Percentiles rank a stretch among this genome's conserved stretches.
phyloP scores from a whole-genome alignment of 768 basidiomycete genomes.

The Serendipita sp. region DNA sequence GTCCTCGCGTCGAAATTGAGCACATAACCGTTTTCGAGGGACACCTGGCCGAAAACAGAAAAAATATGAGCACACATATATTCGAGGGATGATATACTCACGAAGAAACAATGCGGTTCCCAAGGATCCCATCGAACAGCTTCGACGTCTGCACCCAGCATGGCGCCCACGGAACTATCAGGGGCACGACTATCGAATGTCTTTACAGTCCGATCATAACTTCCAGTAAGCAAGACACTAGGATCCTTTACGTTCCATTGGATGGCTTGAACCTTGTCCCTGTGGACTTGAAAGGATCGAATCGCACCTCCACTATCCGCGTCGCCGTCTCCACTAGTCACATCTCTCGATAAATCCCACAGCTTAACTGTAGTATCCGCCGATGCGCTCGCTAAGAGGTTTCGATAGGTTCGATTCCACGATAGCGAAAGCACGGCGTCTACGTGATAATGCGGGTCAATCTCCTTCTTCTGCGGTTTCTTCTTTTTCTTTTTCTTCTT shows the following conservation, averaged over 20 bases:
- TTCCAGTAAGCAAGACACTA: slow-evolving; percentile 79
- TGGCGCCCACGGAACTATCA: slow-evolving; percentile 64
- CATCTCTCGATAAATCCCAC: slow-evolving; percentile 79
- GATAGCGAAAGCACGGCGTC: slow-evolving; percentile 86
- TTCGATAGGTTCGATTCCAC: slow-evolving; percentile 85
- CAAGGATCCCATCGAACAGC: slow-evolving; percentile 92
- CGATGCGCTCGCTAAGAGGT: slow-evolving; percentile 78
- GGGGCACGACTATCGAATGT: slow-evolving; percentile 86
- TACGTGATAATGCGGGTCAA: slow-evolving; percentile 62
- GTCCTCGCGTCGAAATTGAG: slow-evolving; percentile 84
- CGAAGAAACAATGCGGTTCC: slow-evolving; percentile 77
- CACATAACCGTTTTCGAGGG: slow-evolving; percentile 87
- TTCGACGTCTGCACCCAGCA: slow-evolving; percentile 85
- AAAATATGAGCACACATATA: background rate
- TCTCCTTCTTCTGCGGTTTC: slow-evolving; percentile 52
- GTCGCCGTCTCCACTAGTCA: slow-evolving; percentile 29
- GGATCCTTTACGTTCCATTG: slow-evolving; percentile 89
- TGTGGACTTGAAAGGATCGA: slow-evolving; percentile 71
- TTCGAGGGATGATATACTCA: slow-evolving; percentile 24
- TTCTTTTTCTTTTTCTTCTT: slow-evolving; percentile 88
- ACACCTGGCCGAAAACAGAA: slow-evolving; percentile 38
- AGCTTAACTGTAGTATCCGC: slow-evolving; percentile 94
- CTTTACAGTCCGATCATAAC: slow-evolving; percentile 88
- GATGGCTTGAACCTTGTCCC: slow-evolving; percentile 91
- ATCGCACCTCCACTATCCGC: slow-evolving; percentile 43